These are phyloP conservation scores for Cercospora berteroae DNA, from an alignment of 2,329 filamentous ascomycete genomes.

Conservation along the genomic window DNA sequence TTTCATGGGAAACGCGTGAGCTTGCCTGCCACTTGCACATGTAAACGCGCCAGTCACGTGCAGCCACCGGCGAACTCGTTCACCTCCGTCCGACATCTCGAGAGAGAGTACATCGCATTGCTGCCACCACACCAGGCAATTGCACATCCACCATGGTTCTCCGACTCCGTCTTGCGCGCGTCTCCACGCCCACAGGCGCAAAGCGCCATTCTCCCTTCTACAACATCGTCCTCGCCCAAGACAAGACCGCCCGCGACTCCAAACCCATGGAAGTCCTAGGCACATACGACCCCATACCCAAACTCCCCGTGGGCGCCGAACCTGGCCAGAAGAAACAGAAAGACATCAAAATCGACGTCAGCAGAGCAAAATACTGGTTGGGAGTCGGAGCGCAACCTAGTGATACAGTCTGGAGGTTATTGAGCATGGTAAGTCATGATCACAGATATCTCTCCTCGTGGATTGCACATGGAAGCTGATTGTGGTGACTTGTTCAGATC, in stretches of 20 bases:
- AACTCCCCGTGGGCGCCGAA: slow-evolving; percentile 52
- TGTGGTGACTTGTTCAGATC: slow-evolving; percentile 35
- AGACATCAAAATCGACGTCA: slow-evolving; percentile 81
- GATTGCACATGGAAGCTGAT: not conserved
- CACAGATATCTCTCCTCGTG: too few relatives aligned
- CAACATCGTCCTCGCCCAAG: slow-evolving; percentile 93
- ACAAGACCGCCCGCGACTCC: slow-evolving; percentile 80
- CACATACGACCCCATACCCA: slow-evolving; percentile 62
- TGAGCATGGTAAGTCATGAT: slow-evolving; percentile 65
- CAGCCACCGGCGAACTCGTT: not conserved
- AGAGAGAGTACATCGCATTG: not conserved
- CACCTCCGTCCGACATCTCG: slow-evolving; percentile 9
- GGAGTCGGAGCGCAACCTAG: slow-evolving; percentile 95
- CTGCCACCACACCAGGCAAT: not conserved
- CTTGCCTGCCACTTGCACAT: not conserved
- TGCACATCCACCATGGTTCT: slow-evolving; percentile 66
- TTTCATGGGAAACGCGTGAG: not conserved
- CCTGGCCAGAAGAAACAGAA: slow-evolving; percentile 72
- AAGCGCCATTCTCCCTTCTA: slow-evolving; percentile 86
- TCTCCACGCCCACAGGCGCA: slow-evolving; percentile 56
- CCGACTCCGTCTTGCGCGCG: slow-evolving; percentile 88
- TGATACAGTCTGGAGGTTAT: slow-evolving; percentile 80
- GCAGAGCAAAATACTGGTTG: slow-evolving; percentile 88
- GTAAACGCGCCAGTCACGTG: slow-evolving; percentile 6
- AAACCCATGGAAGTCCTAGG: slow-evolving; percentile 88